phyloP scores from a whole-genome alignment of 2,329 filamentous ascomycete species.

The Mollisiaceae sp. region DNA sequence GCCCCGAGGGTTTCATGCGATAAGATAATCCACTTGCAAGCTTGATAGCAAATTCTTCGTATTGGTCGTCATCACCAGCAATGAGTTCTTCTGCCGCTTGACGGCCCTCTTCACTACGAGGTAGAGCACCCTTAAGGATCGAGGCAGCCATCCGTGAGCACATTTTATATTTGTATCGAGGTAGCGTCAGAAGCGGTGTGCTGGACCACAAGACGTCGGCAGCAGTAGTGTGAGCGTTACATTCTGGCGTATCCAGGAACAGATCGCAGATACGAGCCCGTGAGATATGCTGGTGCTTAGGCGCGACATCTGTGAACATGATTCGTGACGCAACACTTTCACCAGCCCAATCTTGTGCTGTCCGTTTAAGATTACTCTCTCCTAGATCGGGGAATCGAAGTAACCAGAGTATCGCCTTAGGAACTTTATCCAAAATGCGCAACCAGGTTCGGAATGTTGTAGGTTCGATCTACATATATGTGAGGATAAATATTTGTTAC shows the following conservation, averaged over 20 bases:
- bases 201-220: conserved; percentile 97
- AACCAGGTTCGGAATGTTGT: conserved; percentile 96
- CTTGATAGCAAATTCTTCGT: conserved; percentile 77
- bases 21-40: conserved; percentile 71
- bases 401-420: conserved; percentile 91
- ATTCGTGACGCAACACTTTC: conserved; percentile 84
- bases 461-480: conserved; percentile 81
- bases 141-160: conserved; percentile 97
- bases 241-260: conserved; percentile 96
- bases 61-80: conserved; percentile 77
- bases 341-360: conserved; percentile 83
- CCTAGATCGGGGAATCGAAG: conserved; percentile 95
- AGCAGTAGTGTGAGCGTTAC: conserved; percentile 96
- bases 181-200: conserved; percentile 87
- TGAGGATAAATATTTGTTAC: conserved; percentile 2
- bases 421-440: conserved; percentile 82
- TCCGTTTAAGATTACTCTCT: conserved; percentile 81
- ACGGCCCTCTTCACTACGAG: conserved; percentile 69
- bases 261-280: conserved; percentile 91
- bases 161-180: conserved; percentile 97
- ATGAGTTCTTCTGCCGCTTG: conserved; percentile 77
- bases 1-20: conserved; percentile 47
- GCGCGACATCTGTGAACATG: conserved; percentile 94
- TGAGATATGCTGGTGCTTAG: conserved; percentile 92
- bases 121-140: conserved; percentile 87